A percentile compares a stretch with the other conserved stretches of the same genome.
Evolutionary conservation across 257 asterid genomes (phyloP).

Genomic region (Lantana camara): DNA sequence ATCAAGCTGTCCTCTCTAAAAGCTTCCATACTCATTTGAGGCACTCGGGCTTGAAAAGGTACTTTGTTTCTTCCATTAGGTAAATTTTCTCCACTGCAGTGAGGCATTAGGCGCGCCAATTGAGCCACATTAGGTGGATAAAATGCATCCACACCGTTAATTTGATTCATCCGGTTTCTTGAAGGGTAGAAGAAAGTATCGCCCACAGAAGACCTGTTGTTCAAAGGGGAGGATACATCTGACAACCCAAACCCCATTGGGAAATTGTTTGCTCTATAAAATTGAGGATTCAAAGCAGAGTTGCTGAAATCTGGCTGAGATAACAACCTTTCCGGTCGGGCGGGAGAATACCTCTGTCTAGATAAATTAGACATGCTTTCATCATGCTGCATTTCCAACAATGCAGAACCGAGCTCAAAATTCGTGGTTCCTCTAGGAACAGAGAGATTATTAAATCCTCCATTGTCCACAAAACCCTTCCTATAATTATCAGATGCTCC

Average conservation of each 20-base stretch:
- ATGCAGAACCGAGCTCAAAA: conserved; percentile 32
- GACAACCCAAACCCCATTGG: conserved; percentile 42
- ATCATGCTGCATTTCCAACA: conserved; percentile 42
- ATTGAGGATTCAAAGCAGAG: conserved; percentile 35
- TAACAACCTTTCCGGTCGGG: conserved; percentile 32
- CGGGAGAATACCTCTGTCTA: conserved; percentile 34
- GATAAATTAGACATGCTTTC: conserved; percentile 29
- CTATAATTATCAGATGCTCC: conserved; percentile 31
- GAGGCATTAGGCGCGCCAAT: conserved; percentile 31
- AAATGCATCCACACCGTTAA: conserved; percentile 38
- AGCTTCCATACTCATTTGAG: conserved; percentile 41
- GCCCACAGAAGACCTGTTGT: conserved; percentile 31
- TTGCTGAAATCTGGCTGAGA: conserved; percentile 36
- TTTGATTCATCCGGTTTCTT: conserved; percentile 38
- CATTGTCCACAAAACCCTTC: conserved; percentile 32
- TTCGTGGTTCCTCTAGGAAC: conserved; percentile 34
- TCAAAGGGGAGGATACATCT: conserved; percentile 31
- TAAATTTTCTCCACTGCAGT: conserved; percentile 28
- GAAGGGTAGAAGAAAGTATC: conserved; percentile 34
- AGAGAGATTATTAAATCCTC: conserved; percentile 41
- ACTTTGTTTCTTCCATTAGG: conserved; percentile 40
- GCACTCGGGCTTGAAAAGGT: conserved; percentile 35
- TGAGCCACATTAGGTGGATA: conserved; percentile 35
- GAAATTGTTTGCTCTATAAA: conserved; percentile 30
- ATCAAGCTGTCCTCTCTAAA: conserved; percentile 56